Evolutionary conservation across 2,329 filamentous ascomycete species (phyloP).

Genomic region (Dactylonectria macrodidyma): DNA sequence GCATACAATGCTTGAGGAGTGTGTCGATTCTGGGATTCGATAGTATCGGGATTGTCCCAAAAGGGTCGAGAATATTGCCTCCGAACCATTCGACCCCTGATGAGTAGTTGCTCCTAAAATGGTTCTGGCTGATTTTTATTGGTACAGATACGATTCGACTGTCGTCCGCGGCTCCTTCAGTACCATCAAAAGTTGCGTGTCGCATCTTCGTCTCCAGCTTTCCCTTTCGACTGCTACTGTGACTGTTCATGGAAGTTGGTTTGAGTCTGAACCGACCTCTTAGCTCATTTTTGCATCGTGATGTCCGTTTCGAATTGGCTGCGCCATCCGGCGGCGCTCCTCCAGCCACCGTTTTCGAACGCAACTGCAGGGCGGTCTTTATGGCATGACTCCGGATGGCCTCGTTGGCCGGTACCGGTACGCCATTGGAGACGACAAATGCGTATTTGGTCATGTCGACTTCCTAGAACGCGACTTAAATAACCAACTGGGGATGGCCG

Average conservation of each 20-base stretch:
- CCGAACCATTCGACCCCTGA: conserved; percentile 7
- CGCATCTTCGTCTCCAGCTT: not conserved
- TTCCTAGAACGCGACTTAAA: conserved; percentile 2
- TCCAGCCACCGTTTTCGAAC: not conserved
- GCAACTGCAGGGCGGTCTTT: conserved; percentile 1
- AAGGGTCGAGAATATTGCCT: conserved; percentile 11
- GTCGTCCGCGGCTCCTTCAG: not conserved
- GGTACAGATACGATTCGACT: not conserved
- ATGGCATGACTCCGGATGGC: conserved; percentile 7
- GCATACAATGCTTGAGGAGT: conserved; percentile 16
- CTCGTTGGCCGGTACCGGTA: conserved; percentile 2
- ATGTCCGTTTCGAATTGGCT: conserved; percentile 1
- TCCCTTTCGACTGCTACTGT: not conserved
- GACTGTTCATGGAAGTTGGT: not conserved
- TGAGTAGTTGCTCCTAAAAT: not conserved
- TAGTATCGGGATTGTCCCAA: conserved; percentile 16
- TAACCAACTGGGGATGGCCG: not conserved
- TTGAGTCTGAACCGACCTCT: not conserved
- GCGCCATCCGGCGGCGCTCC: not conserved
- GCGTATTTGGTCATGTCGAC: conserved; percentile 8
- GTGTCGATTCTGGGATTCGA: conserved; percentile 10
- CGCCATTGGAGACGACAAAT: conserved; percentile 11
- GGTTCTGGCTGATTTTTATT: not conserved
- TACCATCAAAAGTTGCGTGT: not conserved
- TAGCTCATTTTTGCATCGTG: conserved; percentile 1